Percentiles rank a stretch among this genome's conserved stretches.
These are phyloP conservation scores for Suillus plorans DNA, from an alignment of 768 basidiomycete genomes.

Conservation along the genomic window DNA sequence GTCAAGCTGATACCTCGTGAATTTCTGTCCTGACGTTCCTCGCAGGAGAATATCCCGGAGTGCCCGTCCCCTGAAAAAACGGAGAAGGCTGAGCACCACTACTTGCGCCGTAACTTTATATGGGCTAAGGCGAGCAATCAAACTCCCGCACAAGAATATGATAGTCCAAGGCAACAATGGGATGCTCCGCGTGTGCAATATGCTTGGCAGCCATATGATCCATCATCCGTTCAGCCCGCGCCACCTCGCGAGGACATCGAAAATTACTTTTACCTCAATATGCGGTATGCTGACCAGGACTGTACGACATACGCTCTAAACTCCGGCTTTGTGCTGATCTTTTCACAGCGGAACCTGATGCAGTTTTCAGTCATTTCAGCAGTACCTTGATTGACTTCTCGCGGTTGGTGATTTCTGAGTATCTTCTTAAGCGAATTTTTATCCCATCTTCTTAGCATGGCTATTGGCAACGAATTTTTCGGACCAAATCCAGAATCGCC, in stretches of 20 bases:
- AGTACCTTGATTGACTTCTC: slow-evolving; percentile 17
- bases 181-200: neutral
- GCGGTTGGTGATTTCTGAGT: slow-evolving; percentile 11
- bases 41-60: neutral
- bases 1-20: neutral
- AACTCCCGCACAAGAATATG: neutral
- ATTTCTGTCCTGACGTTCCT: neutral
- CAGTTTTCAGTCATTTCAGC: slow-evolving; percentile 20
- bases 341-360: slow-evolving; percentile 12
- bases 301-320: neutral
- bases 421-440: neutral
- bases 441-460: neutral
- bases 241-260: slow-evolving; percentile 14
- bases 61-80: neutral
- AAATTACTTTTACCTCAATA: slow-evolving; percentile 23
- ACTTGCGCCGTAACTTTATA: slow-evolving; percentile 8
- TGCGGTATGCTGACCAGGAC: neutral
- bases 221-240: slow-evolving; percentile 10
- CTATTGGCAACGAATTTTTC: slow-evolving; percentile 19
- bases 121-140: neutral
- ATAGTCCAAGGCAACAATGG: neutral
- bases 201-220: slow-evolving; percentile 19
- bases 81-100: slow-evolving; percentile 9
- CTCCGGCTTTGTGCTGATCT: neutral
- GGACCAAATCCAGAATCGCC: slow-evolving; percentile 6